These are phyloP conservation scores for Podaxis mareebaensis DNA, from an alignment of 768 basidiomycete genomes.

Conservation along the genomic window DNA sequence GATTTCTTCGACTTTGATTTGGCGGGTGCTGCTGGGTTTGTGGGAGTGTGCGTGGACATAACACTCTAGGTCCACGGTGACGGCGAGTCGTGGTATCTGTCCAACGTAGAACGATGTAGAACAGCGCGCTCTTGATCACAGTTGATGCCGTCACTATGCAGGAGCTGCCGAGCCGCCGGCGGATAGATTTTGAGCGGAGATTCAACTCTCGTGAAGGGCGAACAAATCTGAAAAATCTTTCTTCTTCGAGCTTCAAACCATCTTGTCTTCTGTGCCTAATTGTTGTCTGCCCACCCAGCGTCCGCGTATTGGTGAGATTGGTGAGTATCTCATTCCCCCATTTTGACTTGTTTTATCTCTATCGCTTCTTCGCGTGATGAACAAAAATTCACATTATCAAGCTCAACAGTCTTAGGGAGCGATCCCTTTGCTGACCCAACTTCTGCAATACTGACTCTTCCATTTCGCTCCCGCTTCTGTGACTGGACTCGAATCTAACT, in stretches of 20 bases:
- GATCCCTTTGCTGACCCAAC: constrained; percentile 48
- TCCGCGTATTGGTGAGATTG: too few species aligned
- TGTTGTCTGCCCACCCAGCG: not conserved
- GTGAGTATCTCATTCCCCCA: constrained; percentile 3
- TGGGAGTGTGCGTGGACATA: constrained; percentile 9
- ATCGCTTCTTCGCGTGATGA: constrained; percentile 40
- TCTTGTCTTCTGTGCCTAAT: not conserved
- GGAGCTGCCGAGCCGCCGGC: not conserved
- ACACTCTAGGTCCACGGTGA: not conserved
- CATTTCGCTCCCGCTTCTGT: constrained; percentile 3
- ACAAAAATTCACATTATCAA: constrained; percentile 58
- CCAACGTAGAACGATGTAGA: not conserved
- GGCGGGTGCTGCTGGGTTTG: constrained; percentile 24
- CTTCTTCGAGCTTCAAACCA: constrained; percentile 7
- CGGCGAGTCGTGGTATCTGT: not conserved
- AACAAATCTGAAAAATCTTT: constrained; percentile 1
- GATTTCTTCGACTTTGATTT: constrained; percentile 37
- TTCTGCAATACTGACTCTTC: constrained; percentile 61
- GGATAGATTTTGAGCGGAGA: constrained; percentile 22
- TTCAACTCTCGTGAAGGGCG: constrained; percentile 15
- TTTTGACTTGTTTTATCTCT: not conserved
- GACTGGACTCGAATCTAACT: not conserved
- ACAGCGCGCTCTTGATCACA: not conserved
- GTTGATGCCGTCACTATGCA: constrained; percentile 12
- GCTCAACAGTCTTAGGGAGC: constrained; percentile 63